Base-by-base conservation (phyloP, 2,329 filamentous ascomycete species). In the Rugonectria rugulosa region DNA sequence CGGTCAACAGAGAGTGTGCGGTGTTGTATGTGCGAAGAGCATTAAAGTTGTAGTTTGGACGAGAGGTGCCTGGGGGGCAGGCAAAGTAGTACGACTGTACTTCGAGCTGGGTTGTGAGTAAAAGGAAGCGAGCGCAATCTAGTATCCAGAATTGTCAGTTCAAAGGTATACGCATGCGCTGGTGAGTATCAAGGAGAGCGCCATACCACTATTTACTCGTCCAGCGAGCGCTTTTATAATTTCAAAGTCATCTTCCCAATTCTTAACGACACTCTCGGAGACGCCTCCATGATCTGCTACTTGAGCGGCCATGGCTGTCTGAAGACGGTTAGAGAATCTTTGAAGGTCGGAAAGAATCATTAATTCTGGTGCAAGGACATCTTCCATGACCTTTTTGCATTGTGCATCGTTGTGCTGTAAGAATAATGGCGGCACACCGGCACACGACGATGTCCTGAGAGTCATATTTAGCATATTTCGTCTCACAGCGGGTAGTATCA, bases 21-120 rank as follows among this genome's bases (percentile, higher is more conserved):
- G 81, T 84, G 56, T 72, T 77, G 68, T 79, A 82, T 19, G 77
- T 71, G 19, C 79, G 77, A 34, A 81, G 66, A 20, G 79, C 68
- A 62, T 81, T 77, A 43, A 77, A 71, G 55, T 74, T 76, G 51
- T 81, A 72, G 11, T 66, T 59, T 17, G 68, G 63, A 69, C 71
- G 34, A 73, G 75, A 2, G 68, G 66, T 59, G 67, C 73, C 56
- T 70, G 76, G 72, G 0, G 75, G 72, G 3, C 78, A 78, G 58
- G 77, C 73, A 61, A 84, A 79, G 70, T 83, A 83, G 68, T 79
- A 83, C 2, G 73, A 69, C 58, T 85, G 81, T 8, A 84, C 75
- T 52, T 85, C 81, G n/a, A 83, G 73, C 19, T 79, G 74, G 1
- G 80, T 77, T 0, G 80, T 73, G 4, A 83, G 67, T 8, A 81